Percentiles rank a stretch among this genome's conserved stretches.
phyloP scores from a whole-genome alignment of 345 rosid genomes.

The Adansonia digitata region DNA sequence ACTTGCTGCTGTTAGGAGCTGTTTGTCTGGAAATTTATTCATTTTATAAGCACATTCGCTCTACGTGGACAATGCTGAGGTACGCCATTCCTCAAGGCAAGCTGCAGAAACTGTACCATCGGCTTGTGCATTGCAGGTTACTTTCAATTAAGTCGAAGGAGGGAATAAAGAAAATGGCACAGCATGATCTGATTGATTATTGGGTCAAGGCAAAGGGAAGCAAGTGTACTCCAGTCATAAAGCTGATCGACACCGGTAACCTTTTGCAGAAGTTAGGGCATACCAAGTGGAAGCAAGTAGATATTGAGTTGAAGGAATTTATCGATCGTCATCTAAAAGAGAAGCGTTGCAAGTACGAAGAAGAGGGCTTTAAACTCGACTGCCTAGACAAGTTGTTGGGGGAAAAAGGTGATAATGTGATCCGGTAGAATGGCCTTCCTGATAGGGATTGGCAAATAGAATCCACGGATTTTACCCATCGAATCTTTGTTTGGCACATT shows the following conservation, averaged over 20 bases:
- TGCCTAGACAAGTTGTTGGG: background rate
- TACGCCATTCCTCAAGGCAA: background rate
- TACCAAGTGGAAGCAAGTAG: background rate
- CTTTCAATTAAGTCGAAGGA: background rate
- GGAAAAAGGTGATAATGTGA: background rate
- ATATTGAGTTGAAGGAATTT: background rate
- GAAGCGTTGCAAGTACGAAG: background rate
- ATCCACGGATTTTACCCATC: background rate
- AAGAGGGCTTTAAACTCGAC: background rate
- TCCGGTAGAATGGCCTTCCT: background rate
- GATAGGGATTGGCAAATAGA: background rate
- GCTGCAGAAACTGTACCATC: background rate
- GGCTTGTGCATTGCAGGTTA: background rate
- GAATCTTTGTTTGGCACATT: conserved; percentile 31
- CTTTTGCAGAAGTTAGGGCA: conserved; percentile 1
- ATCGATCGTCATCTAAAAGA: background rate
- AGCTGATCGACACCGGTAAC: background rate
- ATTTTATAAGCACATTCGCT: background rate
- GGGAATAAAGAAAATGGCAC: conserved; percentile 18
- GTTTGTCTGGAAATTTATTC: conserved; percentile 19
- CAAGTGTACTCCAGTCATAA: background rate
- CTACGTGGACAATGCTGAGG: conserved; percentile 14
- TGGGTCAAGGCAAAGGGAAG: background rate
- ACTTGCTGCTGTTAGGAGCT: conserved; percentile 14
- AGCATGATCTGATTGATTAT: conserved; percentile 13